Percentiles rank a stretch among this genome's conserved stretches.
Conservation (phyloP, 2,329 filamentous ascomycete genomes). For the Colletotrichum karsti region DNA sequence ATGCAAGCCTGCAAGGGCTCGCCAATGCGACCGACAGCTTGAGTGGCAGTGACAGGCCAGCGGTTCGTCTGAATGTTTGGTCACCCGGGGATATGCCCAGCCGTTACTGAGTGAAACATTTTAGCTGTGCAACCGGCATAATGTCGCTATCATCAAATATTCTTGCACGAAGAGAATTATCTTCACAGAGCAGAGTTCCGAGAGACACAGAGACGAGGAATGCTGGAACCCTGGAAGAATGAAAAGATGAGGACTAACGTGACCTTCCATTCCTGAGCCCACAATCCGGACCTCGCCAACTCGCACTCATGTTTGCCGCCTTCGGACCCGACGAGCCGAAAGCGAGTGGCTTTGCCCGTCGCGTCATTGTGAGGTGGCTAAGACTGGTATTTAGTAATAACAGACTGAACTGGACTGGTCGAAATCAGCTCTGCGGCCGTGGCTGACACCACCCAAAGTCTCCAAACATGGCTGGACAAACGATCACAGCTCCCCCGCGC, state of each 20-base stretch:
- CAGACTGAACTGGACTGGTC: too few relatives aligned
- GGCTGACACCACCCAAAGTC: slow-evolving; percentile 10
- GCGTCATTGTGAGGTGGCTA: slow-evolving; percentile 19
- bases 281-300: too few relatives aligned
- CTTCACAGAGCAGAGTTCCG: background rate
- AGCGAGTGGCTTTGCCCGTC: slow-evolving; percentile 1
- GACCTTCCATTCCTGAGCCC: too few relatives aligned
- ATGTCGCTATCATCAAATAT: background rate
- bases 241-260: background rate
- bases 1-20: background rate
- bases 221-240: too few relatives aligned
- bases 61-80: slow-evolving; percentile 11
- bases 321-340: slow-evolving; percentile 1
- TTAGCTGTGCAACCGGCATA: background rate
- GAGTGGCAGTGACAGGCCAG: background rate
- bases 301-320: background rate
- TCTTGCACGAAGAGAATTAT: background rate
- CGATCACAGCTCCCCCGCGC: background rate
- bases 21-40: background rate
- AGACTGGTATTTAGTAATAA: background rate
- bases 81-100: background rate
- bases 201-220: background rate
- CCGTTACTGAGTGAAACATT: background rate
- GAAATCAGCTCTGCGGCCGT: slow-evolving; percentile 8
- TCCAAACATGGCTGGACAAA: background rate